Base-by-base conservation (phyloP, 1,284 basidiomycete species). In the Microbotryum saponariae region DNA sequence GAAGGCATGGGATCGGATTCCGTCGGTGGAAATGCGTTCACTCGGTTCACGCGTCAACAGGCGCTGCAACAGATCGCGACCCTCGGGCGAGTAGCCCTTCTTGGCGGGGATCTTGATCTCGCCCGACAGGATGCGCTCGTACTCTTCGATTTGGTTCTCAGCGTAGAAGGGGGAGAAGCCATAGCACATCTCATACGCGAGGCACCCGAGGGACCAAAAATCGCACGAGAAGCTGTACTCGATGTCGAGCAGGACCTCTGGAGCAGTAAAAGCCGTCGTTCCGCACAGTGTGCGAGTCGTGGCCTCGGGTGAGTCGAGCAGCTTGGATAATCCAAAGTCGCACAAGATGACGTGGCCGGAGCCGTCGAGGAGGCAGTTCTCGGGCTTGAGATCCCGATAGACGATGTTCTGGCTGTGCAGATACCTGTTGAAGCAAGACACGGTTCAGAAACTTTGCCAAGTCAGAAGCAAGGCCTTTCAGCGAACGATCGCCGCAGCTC, bases 151-250 rank as follows among this genome's bases (percentile, higher is more conserved):
- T 3, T 56, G 61, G 53, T 73, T 74, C 56, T 77, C 76, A 16
- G 74, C 73, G 62, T 76, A 77, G 68, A 77, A 77, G 0, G 76
- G 76, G 47, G 70, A 73, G 74, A 74, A 77, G 5, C 76, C 76
- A 56, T 72, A 77, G 66, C 74, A 76, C 76, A 77, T 77, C 59
- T 77, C 76, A 61, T 76, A 77, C 1, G 77, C 65, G 27, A 72
- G 58, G 37, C 70, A 68, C 31, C 70, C 76, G 29, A 77, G 67
- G 7, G 73, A 73, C 76, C 76, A 77, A 63, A 75, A 77, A 61
- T 77, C 76, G 52, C 76, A 73, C 21, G 74, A 61, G 62, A 75
- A 75, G 50, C 74, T 74, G 66, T 77, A 77, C 14, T 76, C 76
- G 31, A 70, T 69, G 64, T 77, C 76, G 61, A 72, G 64, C 45